A percentile compares a stretch with the other conserved stretches of the same genome.
phyloP scores from a whole-genome alignment of 305 asterid genomes.

The Fraxinus nigra region DNA sequence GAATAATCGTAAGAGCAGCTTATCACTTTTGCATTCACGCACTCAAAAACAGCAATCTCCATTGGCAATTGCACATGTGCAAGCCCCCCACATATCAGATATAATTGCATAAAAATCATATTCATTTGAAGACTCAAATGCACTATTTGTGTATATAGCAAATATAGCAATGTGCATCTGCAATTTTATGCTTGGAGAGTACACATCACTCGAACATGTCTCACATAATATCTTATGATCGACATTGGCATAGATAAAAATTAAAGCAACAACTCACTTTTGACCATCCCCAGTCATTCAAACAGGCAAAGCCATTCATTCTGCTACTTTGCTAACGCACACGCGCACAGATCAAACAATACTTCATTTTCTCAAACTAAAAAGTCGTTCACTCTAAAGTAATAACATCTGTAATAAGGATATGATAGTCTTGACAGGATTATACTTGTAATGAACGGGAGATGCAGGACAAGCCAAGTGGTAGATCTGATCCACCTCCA shows the following conservation, averaged over 20 bases:
- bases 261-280: not conserved
- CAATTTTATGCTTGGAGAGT: not conserved
- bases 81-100: not conserved
- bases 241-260: not conserved
- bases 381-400: not conserved
- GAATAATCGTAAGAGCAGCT: not conserved
- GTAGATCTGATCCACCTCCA: constrained; percentile 97
- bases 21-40: not conserved
- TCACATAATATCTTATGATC: not conserved
- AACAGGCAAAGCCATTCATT: not conserved
- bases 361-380: not conserved
- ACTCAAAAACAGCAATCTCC: not conserved
- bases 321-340: not conserved
- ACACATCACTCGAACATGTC: not conserved
- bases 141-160: not conserved
- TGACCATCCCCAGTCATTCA: not conserved
- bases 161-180: not conserved
- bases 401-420: constrained; percentile 37
- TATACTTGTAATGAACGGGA: constrained; percentile 84
- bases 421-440: constrained; percentile 95
- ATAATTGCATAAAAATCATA: not conserved
- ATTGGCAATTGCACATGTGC: not conserved
- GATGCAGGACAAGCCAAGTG: constrained; percentile 98
- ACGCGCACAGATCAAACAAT: not conserved
- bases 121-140: not conserved